phyloP scores from a whole-genome alignment of 257 asterid species.

The Anisodus tanguticus region DNA sequence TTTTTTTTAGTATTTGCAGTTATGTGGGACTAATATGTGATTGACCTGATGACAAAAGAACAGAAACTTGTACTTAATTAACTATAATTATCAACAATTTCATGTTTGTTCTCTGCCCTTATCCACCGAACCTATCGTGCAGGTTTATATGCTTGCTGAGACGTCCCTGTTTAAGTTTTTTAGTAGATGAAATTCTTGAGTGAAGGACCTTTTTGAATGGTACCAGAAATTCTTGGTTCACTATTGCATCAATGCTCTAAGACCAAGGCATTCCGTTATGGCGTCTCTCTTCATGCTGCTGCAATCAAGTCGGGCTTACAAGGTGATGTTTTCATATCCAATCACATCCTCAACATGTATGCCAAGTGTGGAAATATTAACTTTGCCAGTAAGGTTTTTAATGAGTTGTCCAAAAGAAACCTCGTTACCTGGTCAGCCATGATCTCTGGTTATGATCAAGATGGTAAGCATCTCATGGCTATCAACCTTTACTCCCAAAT shows the following conservation, averaged over 20 bases:
- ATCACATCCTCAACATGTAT: constrained; percentile 67
- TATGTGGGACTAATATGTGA: neutral
- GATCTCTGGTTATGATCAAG: constrained; percentile 71
- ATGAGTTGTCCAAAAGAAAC: constrained; percentile 62
- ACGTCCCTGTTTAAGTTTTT: neutral
- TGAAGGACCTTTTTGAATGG: constrained; percentile 31
- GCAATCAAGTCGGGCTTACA: constrained; percentile 60
- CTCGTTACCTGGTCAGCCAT: constrained; percentile 76
- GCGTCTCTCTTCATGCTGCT: constrained; percentile 61
- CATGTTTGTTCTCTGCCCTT: neutral
- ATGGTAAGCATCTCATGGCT: constrained; percentile 48
- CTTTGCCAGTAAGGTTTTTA: constrained; percentile 58
- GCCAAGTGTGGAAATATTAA: constrained; percentile 65
- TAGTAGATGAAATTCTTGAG: neutral
- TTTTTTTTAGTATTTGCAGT: neutral
- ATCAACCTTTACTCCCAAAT: constrained; percentile 50
- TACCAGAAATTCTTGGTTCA: constrained; percentile 51
- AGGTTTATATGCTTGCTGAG: neutral
- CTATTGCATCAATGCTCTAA: constrained; percentile 65
- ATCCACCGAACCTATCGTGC: neutral
- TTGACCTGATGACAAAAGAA: neutral
- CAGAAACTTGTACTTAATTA: neutral
- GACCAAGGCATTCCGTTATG: constrained; percentile 44
- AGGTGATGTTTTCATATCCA: constrained; percentile 44
- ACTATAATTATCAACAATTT: neutral